Conservation (phyloP, 1,284 basidiomycete species). For the Phenoliferia sp. region DNA sequence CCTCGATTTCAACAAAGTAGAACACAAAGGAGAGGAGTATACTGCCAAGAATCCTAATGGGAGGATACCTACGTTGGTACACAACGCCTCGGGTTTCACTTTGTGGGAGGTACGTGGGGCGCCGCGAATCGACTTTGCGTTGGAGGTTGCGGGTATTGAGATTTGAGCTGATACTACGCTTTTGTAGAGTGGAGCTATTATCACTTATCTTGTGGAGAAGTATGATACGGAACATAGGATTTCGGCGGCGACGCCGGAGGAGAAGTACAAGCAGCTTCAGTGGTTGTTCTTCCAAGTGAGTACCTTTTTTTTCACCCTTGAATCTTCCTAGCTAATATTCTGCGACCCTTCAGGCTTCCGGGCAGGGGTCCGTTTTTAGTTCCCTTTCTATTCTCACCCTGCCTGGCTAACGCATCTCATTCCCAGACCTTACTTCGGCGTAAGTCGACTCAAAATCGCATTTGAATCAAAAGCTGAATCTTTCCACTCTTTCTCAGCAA, state of each 20-base stretch:
- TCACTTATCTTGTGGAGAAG: constrained; percentile 41
- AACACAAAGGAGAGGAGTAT: constrained; percentile 38
- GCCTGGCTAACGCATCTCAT: not conserved
- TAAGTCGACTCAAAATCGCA: too few species aligned
- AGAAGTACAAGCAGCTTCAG: constrained; percentile 16
- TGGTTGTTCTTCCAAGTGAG: constrained; percentile 35
- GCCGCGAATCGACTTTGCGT: not conserved
- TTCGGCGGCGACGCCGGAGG: constrained; percentile 32
- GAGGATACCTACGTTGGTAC: constrained; percentile 43
- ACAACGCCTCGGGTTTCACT: constrained; percentile 40
- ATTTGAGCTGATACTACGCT: not conserved
- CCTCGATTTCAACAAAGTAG: constrained; percentile 11
- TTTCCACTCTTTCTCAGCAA: constrained; percentile 7
- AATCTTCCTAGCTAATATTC: too few species aligned
- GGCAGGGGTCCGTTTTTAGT: constrained; percentile 32
- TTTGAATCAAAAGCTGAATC: too few species aligned
- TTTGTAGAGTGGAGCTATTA: constrained; percentile 36
- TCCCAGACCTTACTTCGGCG: too few species aligned
- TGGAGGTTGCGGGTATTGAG: not conserved
- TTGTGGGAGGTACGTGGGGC: constrained; percentile 39
- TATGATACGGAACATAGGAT: constrained; percentile 43
- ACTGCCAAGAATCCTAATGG: constrained; percentile 39
- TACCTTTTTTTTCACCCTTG: too few species aligned
- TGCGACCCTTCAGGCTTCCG: constrained; percentile 37
- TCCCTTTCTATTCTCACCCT: not conserved